Conservation (phyloP, 352 stramenopile genomes). For the Globisporangium uncinulatum region DNA sequence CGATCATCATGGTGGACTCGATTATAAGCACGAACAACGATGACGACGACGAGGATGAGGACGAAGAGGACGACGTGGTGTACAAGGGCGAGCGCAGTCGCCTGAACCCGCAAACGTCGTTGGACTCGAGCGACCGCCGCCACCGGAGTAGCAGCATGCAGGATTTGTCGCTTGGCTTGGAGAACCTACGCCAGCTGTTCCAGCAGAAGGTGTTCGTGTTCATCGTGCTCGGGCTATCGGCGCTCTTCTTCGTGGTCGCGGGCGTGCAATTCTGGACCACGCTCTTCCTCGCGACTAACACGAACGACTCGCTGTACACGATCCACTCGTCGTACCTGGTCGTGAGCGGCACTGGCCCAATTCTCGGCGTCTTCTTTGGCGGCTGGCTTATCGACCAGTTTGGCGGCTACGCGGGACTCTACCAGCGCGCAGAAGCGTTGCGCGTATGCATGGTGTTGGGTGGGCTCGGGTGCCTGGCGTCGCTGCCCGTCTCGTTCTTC, state of each 20-base stretch:
- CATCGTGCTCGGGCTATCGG: constrained; percentile 73
- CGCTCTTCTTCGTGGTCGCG: constrained; percentile 79
- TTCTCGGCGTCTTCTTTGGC: constrained; percentile 83
- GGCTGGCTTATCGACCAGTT: constrained; percentile 79
- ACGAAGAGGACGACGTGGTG: constrained; percentile 15
- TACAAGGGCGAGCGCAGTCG: constrained; percentile 25
- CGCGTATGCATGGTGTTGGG: constrained; percentile 71
- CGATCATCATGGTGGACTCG: constrained; percentile 60
- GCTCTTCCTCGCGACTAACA: constrained; percentile 79
- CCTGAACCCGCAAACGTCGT: constrained; percentile 10
- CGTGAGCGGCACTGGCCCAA: constrained; percentile 68
- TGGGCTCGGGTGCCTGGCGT: constrained; percentile 33
- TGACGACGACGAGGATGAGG: constrained; percentile 21
- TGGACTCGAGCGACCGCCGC: background rate
- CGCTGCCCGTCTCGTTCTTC: constrained; percentile 64
- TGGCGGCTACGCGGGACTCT: constrained; percentile 61
- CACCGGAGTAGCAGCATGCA: constrained; percentile 16
- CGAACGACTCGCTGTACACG: constrained; percentile 63
- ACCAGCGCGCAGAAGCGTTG: constrained; percentile 62
- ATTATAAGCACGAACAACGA: constrained; percentile 35
- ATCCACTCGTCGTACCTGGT: constrained; percentile 75
- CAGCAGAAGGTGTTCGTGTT: constrained; percentile 68
- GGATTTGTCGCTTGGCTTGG: constrained; percentile 31
- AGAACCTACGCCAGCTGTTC: constrained; percentile 44
- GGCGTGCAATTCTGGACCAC: constrained; percentile 85